Percentiles rank a stretch among this genome's conserved stretches.
phyloP scores from a whole-genome alignment of 163 green algal species.

The Chlamydomonas reinhardtii region DNA sequence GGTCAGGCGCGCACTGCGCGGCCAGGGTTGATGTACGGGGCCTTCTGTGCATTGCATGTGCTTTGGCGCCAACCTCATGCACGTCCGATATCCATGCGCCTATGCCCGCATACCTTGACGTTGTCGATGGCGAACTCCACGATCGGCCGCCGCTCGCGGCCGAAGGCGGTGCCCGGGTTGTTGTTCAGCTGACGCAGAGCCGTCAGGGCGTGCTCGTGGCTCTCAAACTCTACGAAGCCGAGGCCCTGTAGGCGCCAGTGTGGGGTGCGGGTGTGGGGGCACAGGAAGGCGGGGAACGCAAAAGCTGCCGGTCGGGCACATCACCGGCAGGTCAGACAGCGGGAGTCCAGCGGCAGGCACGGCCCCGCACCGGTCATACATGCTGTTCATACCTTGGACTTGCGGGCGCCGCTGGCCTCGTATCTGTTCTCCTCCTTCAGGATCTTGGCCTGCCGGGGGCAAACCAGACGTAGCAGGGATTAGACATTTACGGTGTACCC shows the following conservation, averaged over 20 bases:
- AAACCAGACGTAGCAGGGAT: too few species aligned
- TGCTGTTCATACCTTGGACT: slow-evolving; percentile 38
- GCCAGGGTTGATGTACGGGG: too few species aligned
- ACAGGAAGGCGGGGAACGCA: background rate
- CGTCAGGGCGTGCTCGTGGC: slow-evolving; percentile 92
- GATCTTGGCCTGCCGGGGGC: slow-evolving; percentile 80
- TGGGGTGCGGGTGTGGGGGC: background rate
- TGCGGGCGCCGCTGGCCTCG: slow-evolving; percentile 52
- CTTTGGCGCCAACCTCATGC: too few species aligned
- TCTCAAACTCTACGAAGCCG: slow-evolving; percentile 97
- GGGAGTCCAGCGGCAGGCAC: too few species aligned
- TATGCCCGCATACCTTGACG: too few species aligned
- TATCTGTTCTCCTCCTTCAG: slow-evolving; percentile 58
- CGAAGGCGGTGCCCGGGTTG: slow-evolving; percentile 79
- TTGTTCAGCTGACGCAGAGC: slow-evolving; percentile 98
- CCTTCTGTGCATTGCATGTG: background rate
- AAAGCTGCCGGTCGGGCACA: background rate
- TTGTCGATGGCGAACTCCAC: slow-evolving; percentile 98
- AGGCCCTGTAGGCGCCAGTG: slow-evolving; percentile 78
- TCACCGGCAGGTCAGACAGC: background rate
- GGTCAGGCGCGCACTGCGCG: too few species aligned
- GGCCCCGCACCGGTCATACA: too few species aligned
- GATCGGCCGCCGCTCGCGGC: slow-evolving; percentile 84
- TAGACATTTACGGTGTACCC: too few species aligned
- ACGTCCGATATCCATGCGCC: too few species aligned